Conservation (phyloP, 2,329 filamentous ascomycete species). For the Aureobasidium sp. region DNA sequence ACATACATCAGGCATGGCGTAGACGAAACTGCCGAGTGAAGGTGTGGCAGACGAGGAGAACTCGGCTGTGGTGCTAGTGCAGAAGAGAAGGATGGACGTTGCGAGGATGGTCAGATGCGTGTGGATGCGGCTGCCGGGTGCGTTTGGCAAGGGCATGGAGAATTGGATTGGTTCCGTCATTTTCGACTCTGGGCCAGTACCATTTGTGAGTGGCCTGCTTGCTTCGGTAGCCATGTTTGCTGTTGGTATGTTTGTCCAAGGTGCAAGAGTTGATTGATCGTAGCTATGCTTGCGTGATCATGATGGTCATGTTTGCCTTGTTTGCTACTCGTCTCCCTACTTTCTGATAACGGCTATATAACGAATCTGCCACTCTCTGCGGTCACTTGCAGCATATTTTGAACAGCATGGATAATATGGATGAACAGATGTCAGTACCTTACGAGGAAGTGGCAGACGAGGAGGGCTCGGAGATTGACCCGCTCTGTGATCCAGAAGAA, state of each 20-base stretch:
- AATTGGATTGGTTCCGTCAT: slow-evolving; percentile 41
- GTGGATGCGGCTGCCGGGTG: slow-evolving; percentile 50
- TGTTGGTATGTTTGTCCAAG: neutral
- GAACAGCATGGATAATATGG: neutral
- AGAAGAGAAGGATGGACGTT: slow-evolving; percentile 47
- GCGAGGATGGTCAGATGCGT: slow-evolving; percentile 49
- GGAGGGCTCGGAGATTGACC: slow-evolving; percentile 49
- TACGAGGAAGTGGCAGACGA: slow-evolving; percentile 38
- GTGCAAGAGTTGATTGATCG: neutral
- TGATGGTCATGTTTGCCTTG: slow-evolving; percentile 8
- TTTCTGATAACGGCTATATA: neutral
- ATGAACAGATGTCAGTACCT: neutral
- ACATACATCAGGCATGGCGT: slow-evolving; percentile 79
- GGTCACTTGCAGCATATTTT: neutral
- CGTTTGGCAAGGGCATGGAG: slow-evolving; percentile 49
- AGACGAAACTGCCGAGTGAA: slow-evolving; percentile 79
- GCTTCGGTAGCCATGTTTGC: slow-evolving; percentile 9
- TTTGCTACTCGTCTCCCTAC: neutral
- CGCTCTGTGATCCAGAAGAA: slow-evolving; percentile 70
- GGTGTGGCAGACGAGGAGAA: slow-evolving; percentile 33
- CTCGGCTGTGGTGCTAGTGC: slow-evolving; percentile 43
- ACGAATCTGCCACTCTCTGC: neutral
- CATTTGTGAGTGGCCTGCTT: slow-evolving; percentile 20
- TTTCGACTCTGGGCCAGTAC: slow-evolving; percentile 15
- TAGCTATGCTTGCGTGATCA: neutral